Percentiles rank a stretch among this genome's conserved stretches.
Evolutionary conservation across 2,329 filamentous ascomycete species (phyloP).

Genomic region (Fusarium tuaranense): DNA sequence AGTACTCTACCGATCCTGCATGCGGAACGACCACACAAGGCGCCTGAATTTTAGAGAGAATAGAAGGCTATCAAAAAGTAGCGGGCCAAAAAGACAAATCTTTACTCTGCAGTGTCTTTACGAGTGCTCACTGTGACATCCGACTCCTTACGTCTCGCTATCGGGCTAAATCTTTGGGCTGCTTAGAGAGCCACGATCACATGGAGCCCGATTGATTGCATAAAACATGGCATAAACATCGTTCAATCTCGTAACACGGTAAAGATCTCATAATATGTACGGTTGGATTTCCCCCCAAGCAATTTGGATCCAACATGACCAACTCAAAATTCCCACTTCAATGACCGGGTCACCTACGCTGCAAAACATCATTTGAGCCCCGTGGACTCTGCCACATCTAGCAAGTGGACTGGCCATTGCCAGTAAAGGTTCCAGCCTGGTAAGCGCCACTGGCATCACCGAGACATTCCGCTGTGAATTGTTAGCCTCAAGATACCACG

Average conservation of each 20-base stretch:
- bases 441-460: conserved; percentile 29
- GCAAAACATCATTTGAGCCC: no score
- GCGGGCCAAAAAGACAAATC: no score
- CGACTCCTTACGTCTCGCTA: accelerated
- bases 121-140: no score
- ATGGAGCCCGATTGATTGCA: neutral
- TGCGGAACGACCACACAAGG: no score
- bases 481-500: neutral
- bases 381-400: neutral
- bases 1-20: no score
- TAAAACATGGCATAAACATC: neutral
- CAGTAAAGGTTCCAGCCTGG: conserved; percentile 23
- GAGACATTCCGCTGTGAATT: conserved; percentile 20
- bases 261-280: neutral
- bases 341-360: neutral
- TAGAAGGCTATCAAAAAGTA: no score
- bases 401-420: conserved; percentile 22
- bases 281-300: neutral
- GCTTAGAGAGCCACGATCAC: neutral
- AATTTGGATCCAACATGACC: neutral
- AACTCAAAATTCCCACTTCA: neutral
- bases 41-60: no score
- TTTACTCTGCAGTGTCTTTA: neutral
- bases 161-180: neutral
- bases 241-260: neutral